Percentiles rank a stretch among this genome's conserved stretches.
These are phyloP conservation scores for Mycena olivaceomarginata DNA, from an alignment of 768 basidiomycete genomes.

Conservation along the genomic window DNA sequence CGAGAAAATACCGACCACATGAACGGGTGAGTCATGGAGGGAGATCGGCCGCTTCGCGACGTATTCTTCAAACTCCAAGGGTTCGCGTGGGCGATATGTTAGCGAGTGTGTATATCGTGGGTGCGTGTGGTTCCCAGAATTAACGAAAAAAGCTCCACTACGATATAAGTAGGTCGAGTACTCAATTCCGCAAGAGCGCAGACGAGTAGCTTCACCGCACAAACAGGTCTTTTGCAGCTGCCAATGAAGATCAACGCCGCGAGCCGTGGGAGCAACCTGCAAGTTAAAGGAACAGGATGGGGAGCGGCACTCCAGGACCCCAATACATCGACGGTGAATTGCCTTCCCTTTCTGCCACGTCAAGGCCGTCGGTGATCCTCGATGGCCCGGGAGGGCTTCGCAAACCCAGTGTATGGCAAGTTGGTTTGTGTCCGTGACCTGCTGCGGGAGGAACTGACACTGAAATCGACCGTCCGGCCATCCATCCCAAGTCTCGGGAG, in stretches of 20 bases:
- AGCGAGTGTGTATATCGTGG: conserved; percentile 17
- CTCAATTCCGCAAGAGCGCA: conserved; percentile 8
- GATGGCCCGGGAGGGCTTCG: not conserved
- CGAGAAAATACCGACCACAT: not conserved
- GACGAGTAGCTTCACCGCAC: not conserved
- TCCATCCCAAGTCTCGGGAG: not conserved
- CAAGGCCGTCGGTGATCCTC: not conserved
- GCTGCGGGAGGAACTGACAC: not conserved
- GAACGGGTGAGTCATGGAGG: not conserved
- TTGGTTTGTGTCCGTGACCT: not conserved
- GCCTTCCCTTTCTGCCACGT: conserved; percentile 22
- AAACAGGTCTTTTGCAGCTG: conserved; percentile 5
- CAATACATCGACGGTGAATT: conserved; percentile 13
- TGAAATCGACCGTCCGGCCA: conserved; percentile 17
- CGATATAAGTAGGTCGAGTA: conserved; percentile 4
- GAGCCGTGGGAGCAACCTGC: not conserved
- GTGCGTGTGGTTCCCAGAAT: conserved; percentile 26
- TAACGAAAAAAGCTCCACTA: conserved; percentile 15
- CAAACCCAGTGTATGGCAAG: conserved; percentile 9
- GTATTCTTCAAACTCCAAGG: conserved; percentile 13
- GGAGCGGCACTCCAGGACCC: conserved; percentile 15
- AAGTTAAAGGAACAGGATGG: not conserved
- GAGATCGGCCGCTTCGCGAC: not conserved
- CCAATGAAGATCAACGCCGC: conserved; percentile 10
- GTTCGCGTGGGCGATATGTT: conserved; percentile 6